phyloP scores from a whole-genome alignment of 768 basidiomycete species.

The Suillus sp. region DNA sequence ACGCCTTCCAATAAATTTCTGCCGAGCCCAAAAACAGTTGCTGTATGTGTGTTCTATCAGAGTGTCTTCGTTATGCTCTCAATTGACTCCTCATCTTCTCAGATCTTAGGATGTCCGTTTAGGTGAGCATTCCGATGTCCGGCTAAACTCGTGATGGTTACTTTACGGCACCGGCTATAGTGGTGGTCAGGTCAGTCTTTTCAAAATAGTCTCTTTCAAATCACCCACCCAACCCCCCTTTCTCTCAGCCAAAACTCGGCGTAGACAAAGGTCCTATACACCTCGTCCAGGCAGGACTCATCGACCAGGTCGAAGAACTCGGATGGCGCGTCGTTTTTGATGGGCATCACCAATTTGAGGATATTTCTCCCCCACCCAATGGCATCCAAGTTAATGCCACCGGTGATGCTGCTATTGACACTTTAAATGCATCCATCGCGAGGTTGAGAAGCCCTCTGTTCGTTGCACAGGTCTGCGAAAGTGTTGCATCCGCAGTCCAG shows the following conservation, averaged over 20 bases:
- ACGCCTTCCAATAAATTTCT: constrained; percentile 31
- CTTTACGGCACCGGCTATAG: constrained; percentile 21
- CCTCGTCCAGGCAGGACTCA: constrained; percentile 84
- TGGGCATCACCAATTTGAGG: constrained; percentile 88
- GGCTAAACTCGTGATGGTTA: not conserved
- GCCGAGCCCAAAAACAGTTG: constrained; percentile 70
- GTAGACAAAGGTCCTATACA: constrained; percentile 89
- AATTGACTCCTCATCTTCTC: constrained; percentile 16
- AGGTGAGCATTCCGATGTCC: constrained; percentile 53
- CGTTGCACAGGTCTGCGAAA: constrained; percentile 80
- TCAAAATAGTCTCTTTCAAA: not conserved
- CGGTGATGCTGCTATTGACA: not conserved
- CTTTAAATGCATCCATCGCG: constrained; percentile 67
- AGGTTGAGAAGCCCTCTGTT: constrained; percentile 88
- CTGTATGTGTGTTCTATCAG: constrained; percentile 56
- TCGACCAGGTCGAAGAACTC: constrained; percentile 71
- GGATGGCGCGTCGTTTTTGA: constrained; percentile 92
- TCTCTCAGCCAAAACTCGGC: constrained; percentile 65
- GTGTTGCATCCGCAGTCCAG: constrained; percentile 77
- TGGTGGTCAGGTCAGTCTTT: constrained; percentile 34
- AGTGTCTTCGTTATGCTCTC: not conserved
- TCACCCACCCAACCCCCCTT: constrained; percentile 18
- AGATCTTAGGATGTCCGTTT: constrained; percentile 97
- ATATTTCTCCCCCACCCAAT: constrained; percentile 53
- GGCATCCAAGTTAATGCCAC: not conserved